Evolutionary conservation across 2,329 filamentous ascomycete genomes (phyloP).

Genomic region (Scorias spongiosa): DNA sequence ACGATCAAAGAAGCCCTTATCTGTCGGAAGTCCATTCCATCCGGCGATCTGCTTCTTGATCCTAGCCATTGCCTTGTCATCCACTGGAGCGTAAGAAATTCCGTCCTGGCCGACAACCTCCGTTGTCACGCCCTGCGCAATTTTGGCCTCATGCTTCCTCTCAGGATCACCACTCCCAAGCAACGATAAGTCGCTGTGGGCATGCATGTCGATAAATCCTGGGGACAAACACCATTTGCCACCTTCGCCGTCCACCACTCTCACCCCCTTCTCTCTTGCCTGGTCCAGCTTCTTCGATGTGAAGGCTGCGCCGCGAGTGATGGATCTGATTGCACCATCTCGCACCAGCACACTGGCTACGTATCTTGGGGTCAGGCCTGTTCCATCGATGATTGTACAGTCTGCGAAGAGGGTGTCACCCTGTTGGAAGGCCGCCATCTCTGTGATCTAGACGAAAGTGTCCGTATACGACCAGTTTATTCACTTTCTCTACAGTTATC

Average conservation of each 20-base stretch:
- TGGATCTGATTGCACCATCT: slow-evolving; percentile 8
- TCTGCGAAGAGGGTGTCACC: slow-evolving; percentile 7
- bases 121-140: slow-evolving; percentile 15
- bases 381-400: slow-evolving; percentile 13
- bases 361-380: slow-evolving; percentile 9
- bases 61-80: slow-evolving; percentile 9
- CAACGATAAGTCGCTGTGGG: slow-evolving; percentile 16
- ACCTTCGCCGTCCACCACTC: slow-evolving; percentile 12
- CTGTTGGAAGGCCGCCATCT: background rate
- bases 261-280: background rate
- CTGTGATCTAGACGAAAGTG: no score
- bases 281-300: background rate
- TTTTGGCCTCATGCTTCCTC: slow-evolving; percentile 11
- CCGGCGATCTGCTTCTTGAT: slow-evolving; percentile 16
- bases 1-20: slow-evolving; percentile 13
- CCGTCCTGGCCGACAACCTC: slow-evolving; percentile 18
- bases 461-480: no score
- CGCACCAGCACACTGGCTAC: slow-evolving; percentile 9
- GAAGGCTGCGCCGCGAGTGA: slow-evolving; percentile 2
- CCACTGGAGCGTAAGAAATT: slow-evolving; percentile 14
- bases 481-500: no score
- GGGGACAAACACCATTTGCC: slow-evolving; percentile 14
- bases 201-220: slow-evolving; percentile 19
- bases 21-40: slow-evolving; percentile 15
- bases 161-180: slow-evolving; percentile 10